Evolutionary conservation across 257 asterid genomes (phyloP).

Genomic region (Solanum chmielewskii): DNA sequence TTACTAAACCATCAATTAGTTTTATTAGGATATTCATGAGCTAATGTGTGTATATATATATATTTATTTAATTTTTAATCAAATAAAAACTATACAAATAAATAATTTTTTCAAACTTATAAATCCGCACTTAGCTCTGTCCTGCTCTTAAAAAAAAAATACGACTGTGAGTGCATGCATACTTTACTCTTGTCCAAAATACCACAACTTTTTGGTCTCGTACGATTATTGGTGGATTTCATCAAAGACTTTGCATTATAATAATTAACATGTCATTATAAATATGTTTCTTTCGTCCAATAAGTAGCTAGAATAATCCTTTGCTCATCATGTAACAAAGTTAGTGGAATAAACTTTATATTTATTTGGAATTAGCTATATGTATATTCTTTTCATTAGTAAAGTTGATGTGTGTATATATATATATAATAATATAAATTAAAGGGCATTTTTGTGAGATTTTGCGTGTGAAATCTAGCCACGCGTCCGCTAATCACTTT

Average conservation of each 20-base stretch:
- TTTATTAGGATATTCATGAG: too few species aligned
- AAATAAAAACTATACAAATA: too few species aligned
- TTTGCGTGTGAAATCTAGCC: slow-evolving; percentile 20
- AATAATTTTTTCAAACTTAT: too few species aligned
- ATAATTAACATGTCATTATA: neutral
- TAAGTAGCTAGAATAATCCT: neutral
- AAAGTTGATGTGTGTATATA: neutral
- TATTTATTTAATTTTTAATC: too few species aligned
- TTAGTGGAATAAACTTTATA: slow-evolving; percentile 1
- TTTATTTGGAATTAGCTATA: neutral
- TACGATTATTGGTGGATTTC: neutral
- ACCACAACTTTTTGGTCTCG: neutral
- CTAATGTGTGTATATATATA: too few species aligned
- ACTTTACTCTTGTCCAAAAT: neutral
- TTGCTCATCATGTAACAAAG: slow-evolving; percentile 13
- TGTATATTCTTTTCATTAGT: slow-evolving; percentile 6
- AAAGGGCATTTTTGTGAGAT: neutral
- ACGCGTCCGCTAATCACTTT: slow-evolving; percentile 18
- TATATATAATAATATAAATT: neutral
- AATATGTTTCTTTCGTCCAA: neutral
- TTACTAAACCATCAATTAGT: too few species aligned
- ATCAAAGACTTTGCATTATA: neutral
- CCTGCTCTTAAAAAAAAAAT: neutral
- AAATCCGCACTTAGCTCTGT: too few species aligned
- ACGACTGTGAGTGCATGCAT: neutral